Percentiles rank a stretch among this genome's conserved stretches.
Conservation (phyloP, 805 yeast genomes). For the Barnettozyma populi region DNA sequence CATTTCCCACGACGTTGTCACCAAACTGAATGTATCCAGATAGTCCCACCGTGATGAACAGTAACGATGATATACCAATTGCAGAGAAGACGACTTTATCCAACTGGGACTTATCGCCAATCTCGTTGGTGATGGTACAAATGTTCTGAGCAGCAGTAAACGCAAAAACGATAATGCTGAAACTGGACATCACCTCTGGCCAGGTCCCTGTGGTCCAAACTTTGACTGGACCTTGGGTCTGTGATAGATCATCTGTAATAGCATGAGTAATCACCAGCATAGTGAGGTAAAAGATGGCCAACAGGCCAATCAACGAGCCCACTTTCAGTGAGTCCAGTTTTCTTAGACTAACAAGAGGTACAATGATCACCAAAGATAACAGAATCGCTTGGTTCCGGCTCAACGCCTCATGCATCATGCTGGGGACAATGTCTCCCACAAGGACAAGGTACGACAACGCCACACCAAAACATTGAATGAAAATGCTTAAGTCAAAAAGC, state of each 20-base stretch:
- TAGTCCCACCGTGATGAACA: constrained; percentile 62
- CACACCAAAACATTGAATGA: constrained; percentile 76
- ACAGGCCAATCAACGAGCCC: constrained; percentile 64
- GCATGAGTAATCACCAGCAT: constrained; percentile 50
- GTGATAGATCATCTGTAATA: constrained; percentile 37
- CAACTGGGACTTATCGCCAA: constrained; percentile 45
- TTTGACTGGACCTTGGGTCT: constrained; percentile 38
- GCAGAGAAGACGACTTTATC: constrained; percentile 47
- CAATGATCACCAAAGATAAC: constrained; percentile 43
- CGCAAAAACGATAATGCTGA: constrained; percentile 73
- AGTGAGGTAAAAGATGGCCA: constrained; percentile 59
- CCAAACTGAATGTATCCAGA: constrained; percentile 75
- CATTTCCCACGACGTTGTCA: constrained; percentile 56
- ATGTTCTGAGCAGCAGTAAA: constrained; percentile 80
- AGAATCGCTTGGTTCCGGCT: constrained; percentile 38
- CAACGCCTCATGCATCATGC: constrained; percentile 40
- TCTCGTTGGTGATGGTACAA: constrained; percentile 70
- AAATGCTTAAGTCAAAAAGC: constrained; percentile 69
- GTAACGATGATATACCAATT: constrained; percentile 44
- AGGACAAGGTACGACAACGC: constrained; percentile 66
- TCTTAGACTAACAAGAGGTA: constrained; percentile 59
- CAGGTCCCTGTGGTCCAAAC: constrained; percentile 37
- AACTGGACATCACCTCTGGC: constrained; percentile 49
- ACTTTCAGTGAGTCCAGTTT: constrained; percentile 65
- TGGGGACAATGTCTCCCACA: constrained; percentile 73